phyloP scores from a whole-genome alignment of 139 green algal genomes.

The Penium margaritaceum region DNA sequence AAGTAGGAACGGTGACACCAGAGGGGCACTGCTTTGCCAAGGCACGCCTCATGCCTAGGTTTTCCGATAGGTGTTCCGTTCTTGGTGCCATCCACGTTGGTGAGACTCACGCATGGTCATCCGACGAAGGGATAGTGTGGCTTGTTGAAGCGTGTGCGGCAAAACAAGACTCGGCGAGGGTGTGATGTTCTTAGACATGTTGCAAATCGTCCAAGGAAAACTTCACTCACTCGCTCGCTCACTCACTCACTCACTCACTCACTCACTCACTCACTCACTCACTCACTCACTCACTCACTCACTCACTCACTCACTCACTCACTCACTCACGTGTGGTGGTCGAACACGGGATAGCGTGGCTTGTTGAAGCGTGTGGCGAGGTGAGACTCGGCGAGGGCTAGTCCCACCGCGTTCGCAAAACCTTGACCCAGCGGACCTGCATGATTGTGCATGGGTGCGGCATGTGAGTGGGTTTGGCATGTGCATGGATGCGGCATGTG shows the following conservation, averaged over 20 bases:
- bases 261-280: not conserved
- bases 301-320: too few relatives aligned
- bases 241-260: too few relatives aligned
- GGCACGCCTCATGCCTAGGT: too few relatives aligned
- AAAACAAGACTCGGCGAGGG: not conserved
- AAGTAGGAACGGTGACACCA: not conserved
- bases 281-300: not conserved
- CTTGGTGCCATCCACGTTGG: too few relatives aligned
- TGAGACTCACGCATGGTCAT: too few relatives aligned
- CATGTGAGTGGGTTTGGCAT: too few relatives aligned
- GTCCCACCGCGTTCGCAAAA: conserved; percentile 88
- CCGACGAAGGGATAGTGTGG: too few relatives aligned
- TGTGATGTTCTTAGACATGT: not conserved
- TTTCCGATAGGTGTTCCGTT: too few relatives aligned
- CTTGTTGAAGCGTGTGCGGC: too few relatives aligned
- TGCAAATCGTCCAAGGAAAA: not conserved
- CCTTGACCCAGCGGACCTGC: conserved; percentile 89
- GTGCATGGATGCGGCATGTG: too few relatives aligned
- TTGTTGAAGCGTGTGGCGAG: conserved; percentile 97
- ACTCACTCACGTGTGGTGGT: conserved; percentile 83
- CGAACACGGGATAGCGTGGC: conserved; percentile 72
- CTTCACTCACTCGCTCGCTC: too few relatives aligned
- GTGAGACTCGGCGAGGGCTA: conserved; percentile 86
- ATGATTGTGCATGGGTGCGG: too few relatives aligned
- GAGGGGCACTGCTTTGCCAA: not conserved